A percentile compares a stretch with the other conserved stretches of the same genome.
Conservation (phyloP, 78 protist genomes). For the Chrysochromulina parva region DNA sequence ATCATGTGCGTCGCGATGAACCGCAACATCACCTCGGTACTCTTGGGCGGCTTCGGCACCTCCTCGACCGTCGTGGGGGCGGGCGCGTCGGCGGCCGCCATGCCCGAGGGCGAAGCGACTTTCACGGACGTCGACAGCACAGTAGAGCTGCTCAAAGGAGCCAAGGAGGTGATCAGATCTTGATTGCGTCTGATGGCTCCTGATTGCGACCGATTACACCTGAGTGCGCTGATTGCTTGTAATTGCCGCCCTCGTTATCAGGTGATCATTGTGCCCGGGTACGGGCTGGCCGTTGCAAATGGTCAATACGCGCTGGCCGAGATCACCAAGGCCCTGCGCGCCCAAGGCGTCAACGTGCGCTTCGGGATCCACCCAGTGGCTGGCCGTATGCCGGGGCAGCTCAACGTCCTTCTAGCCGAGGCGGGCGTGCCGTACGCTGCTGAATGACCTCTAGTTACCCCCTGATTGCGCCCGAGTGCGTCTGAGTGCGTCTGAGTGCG, state of each 20-base stretch:
- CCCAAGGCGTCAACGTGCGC: no score
- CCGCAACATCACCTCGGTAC: slow-evolving; percentile 81
- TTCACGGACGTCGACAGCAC: background rate
- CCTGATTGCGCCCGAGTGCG: no score
- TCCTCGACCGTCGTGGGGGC: background rate
- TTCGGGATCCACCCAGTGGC: slow-evolving; percentile 94
- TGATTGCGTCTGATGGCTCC: no score
- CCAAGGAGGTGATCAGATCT: background rate
- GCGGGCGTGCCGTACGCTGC: slow-evolving; percentile 89
- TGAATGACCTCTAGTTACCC: no score
- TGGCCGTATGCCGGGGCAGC: slow-evolving; percentile 55
- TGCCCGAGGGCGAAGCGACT: background rate
- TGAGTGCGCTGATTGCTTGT: no score
- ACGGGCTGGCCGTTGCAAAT: slow-evolving; percentile 95
- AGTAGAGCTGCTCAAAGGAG: background rate
- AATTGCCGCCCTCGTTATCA: no score
- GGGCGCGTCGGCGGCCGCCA: background rate
- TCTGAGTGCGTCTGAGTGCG: no score
- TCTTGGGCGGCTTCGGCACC: slow-evolving; percentile 92
- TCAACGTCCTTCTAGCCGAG: slow-evolving; percentile 96
- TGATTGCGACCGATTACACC: no score
- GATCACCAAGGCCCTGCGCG: slow-evolving; percentile 50
- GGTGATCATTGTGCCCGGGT: slow-evolving; percentile 94
- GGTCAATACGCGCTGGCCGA: slow-evolving; percentile 90
- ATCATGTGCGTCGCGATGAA: slow-evolving; percentile 97